Percentiles rank a stretch among this genome's conserved stretches.
phyloP scores from a whole-genome alignment of 768 basidiomycete species.

The Atractiella rhizophila region DNA sequence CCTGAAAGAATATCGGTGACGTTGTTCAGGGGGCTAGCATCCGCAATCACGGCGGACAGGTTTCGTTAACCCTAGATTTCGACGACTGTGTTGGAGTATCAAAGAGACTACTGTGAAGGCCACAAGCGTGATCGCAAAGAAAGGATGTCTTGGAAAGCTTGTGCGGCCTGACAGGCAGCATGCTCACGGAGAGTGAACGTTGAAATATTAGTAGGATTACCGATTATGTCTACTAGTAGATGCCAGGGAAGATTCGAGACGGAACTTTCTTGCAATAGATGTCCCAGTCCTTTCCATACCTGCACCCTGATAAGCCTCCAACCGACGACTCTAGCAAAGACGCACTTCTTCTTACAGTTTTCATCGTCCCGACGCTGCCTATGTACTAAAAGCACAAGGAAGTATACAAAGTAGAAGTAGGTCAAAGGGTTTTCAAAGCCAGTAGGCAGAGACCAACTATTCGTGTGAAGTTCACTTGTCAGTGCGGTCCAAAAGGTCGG shows the following conservation, averaged over 20 bases:
- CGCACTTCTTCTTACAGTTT: conserved; percentile 63
- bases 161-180: too few species aligned
- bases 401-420: conserved; percentile 82
- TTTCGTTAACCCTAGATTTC: too few species aligned
- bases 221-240: conserved; percentile 12
- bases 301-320: conserved; percentile 18
- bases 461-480: conserved; percentile 46
- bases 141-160: too few species aligned
- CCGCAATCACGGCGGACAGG: too few species aligned
- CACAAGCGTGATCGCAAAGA: too few species aligned
- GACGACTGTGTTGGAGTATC: too few species aligned
- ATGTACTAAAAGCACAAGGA: conserved; percentile 66
- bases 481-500: background rate
- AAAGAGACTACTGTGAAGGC: too few species aligned
- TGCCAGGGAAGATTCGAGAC: conserved; percentile 25
- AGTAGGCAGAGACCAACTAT: conserved; percentile 84
- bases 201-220: too few species aligned
- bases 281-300: conserved; percentile 84
- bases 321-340: conserved; percentile 4
- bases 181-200: too few species aligned
- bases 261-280: conserved; percentile 67
- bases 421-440: conserved; percentile 80
- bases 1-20: too few species aligned
- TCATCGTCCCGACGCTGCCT: conserved; percentile 78
- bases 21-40: too few species aligned